Base-by-base conservation (phyloP, 1,284 basidiomycete genomes). In the Rhodofomes roseus region DNA sequence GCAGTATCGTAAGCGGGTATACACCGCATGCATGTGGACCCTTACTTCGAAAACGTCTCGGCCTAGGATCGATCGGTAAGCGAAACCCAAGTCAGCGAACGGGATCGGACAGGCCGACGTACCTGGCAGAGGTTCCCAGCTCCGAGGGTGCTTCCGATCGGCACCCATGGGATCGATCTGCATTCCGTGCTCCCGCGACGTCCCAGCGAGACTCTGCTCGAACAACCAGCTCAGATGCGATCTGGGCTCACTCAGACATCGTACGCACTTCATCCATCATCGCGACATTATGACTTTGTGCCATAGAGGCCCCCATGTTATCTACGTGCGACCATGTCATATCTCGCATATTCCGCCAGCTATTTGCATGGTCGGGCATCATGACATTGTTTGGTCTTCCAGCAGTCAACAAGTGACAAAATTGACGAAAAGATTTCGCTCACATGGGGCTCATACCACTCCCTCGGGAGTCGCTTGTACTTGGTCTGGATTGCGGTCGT, bases 91-190 rank as follows among this genome's bases (percentile, higher is more conserved):
- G 31, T 36, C 36, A 29, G 53, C 27, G 18, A 29, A 48, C 23
- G 12, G 12, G 22, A 51, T 50, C 23, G n/a, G 37, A 55, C 50
- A 37, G 22, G 56, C 44, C 39, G 9, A 64, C 69, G 46, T 57
- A 70, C 70, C 68, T 64, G 66, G 66, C 56, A 68, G 39, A 51
- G 65, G 60, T 20, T 72, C 71, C 71, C 71, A 72, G 58, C 62
- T 66, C 25, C 71, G 66, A n/a, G 68, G 66, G 57, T 72, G 71
- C 52, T 72, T 72, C 50, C 71, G 71, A 52, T 65, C 65, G 59
- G 65, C 62, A 36, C 62, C 63, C 55, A 69, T 59, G 36, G 65
- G 63, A 57, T 65, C 65, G 63, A 69, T 65, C 41, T 68, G 65
- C 60, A 70, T 64, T 43, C 67, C 68, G 46, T 66, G 67, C 39